These are phyloP conservation scores for Leishmania amazonensis DNA, from an alignment of 208 protist genomes.

Conservation along the genomic window DNA sequence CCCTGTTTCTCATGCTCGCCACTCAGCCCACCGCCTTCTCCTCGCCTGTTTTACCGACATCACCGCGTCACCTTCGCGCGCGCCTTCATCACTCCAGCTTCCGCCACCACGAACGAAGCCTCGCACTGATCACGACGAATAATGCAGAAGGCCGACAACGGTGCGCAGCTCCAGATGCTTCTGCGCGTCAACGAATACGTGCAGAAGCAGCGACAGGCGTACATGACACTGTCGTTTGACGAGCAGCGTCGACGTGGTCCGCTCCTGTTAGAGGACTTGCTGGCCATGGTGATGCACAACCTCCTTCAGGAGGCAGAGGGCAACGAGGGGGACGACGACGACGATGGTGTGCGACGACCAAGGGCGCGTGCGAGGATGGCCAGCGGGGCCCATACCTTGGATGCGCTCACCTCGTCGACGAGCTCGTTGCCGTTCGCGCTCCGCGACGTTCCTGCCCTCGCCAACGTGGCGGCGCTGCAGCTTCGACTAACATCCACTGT, in stretches of 20 bases:
- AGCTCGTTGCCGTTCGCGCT: conserved; percentile 56
- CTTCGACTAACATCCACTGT: conserved; percentile 54
- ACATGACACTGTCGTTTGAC: conserved; percentile 3
- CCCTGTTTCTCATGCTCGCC: not conserved
- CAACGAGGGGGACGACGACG: not conserved
- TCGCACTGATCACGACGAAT: not conserved
- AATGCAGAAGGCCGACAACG: not conserved
- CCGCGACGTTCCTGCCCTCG: conserved; percentile 54
- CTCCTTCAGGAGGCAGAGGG: not conserved
- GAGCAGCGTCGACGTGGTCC: conserved; percentile 29
- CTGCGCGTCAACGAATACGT: conserved; percentile 20
- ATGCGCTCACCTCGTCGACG: not conserved
- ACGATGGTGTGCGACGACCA: not conserved
- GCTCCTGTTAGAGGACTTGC: conserved; percentile 20
- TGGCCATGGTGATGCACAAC: conserved; percentile 3
- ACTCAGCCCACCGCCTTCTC: not conserved
- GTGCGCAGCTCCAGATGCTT: conserved; percentile 6
- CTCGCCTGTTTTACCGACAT: not conserved
- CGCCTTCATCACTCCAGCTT: not conserved
- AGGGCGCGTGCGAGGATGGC: not conserved
- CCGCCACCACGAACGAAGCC: not conserved
- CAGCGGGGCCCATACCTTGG: not conserved
- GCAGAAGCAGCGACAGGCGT: conserved; percentile 8
- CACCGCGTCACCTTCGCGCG: not conserved
- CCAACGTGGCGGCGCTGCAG: conserved; percentile 48